Evolutionary conservation across 371 early-diverging fungal species (phyloP).

Genomic region (Batkoa obscura): DNA sequence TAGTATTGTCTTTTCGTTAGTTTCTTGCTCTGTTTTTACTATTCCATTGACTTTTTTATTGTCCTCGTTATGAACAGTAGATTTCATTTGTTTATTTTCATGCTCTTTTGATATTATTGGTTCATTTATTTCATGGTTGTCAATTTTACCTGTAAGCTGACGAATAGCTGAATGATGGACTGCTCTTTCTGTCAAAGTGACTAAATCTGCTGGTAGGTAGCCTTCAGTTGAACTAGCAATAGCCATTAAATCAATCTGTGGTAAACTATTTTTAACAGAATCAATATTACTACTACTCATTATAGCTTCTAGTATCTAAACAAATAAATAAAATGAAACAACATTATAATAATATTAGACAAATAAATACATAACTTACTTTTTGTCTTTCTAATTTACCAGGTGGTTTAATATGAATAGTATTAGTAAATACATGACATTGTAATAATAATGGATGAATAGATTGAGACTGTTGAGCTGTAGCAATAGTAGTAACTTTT

Average conservation of each 20-base stretch:
- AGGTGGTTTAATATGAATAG: conserved; percentile 43
- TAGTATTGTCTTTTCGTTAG: conserved; percentile 6
- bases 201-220: conserved; percentile 65
- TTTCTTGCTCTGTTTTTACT: background rate
- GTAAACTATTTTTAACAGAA: conserved; percentile 7
- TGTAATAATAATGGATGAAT: conserved; percentile 38
- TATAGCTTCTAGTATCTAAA: conserved; percentile 17
- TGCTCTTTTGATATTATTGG: background rate
- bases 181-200: conserved; percentile 57
- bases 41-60: background rate
- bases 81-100: background rate
- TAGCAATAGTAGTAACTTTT: conserved; percentile 39
- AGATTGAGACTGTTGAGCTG: conserved; percentile 43
- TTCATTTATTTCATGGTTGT: background rate
- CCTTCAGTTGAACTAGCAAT: conserved; percentile 76
- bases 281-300: conserved; percentile 8
- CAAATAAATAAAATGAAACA: conserved; percentile 12
- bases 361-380: conserved; percentile 11
- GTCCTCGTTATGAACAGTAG: conserved; percentile 17
- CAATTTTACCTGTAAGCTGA: conserved; percentile 5
- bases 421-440: conserved; percentile 44
- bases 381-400: conserved; percentile 42
- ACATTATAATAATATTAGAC: conserved; percentile 4
- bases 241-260: conserved; percentile 37
- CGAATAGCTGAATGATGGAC: conserved; percentile 65